Conservation (phyloP, 768 basidiomycete species). For the Boletus subcaerulescens region DNA sequence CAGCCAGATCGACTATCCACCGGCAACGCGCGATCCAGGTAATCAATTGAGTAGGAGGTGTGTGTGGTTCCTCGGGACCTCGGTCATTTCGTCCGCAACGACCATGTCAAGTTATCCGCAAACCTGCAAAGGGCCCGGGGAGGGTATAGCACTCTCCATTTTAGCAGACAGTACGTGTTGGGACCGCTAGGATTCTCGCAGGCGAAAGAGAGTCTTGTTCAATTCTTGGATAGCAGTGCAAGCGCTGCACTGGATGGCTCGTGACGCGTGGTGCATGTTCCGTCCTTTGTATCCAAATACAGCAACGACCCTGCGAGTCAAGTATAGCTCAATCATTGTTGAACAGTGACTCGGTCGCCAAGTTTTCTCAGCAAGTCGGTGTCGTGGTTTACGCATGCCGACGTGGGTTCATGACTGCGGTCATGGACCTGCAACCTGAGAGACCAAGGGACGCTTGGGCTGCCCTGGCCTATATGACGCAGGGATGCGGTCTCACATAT, state of each 20-base stretch:
- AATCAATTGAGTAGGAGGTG: not conserved
- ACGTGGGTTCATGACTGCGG: not conserved
- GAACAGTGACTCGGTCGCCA: too few relatives aligned
- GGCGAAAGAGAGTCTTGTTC: too few relatives aligned
- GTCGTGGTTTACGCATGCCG: not conserved
- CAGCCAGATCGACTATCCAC: not conserved
- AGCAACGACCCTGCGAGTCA: too few relatives aligned
- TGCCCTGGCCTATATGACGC: conserved; percentile 10
- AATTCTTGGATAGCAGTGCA: too few relatives aligned
- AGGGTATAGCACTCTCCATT: not conserved
- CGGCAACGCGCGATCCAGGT: not conserved
- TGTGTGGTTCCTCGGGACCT: conserved; percentile 11
- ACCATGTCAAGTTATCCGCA: not conserved
- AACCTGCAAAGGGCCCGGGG: not conserved
- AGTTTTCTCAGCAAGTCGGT: too few relatives aligned
- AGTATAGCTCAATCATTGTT: too few relatives aligned
- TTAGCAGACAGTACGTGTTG: not conserved
- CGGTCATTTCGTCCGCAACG: conserved; percentile 4
- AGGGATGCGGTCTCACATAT: not conserved
- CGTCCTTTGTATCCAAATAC: too few relatives aligned
- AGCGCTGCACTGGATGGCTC: too few relatives aligned
- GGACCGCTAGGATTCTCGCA: too few relatives aligned
- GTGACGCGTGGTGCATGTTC: too few relatives aligned
- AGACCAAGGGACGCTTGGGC: not conserved
- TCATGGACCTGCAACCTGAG: too few relatives aligned